Percentiles rank a stretch among this genome's conserved stretches.
Conservation (phyloP, 176 grass and related monocot species). For the Oryza longistaminata region DNA sequence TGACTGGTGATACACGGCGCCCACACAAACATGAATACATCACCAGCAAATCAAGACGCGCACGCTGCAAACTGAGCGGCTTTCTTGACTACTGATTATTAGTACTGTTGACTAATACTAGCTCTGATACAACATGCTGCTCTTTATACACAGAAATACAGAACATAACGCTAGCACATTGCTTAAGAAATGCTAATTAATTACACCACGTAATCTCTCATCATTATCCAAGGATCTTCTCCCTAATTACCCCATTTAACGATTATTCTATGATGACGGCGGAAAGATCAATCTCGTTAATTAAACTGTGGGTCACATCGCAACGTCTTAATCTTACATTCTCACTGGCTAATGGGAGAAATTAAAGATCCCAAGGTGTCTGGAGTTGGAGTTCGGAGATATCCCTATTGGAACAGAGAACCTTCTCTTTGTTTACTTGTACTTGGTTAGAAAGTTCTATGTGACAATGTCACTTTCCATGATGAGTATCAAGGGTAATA, state of each 20-base stretch:
- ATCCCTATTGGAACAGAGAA: too few species aligned
- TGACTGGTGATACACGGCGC: slow-evolving; percentile 16
- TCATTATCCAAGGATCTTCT: not conserved
- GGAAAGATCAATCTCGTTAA: not conserved
- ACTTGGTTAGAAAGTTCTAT: not conserved
- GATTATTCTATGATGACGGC: slow-evolving; percentile 23
- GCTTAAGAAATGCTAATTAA: not conserved
- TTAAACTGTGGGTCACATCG: not conserved
- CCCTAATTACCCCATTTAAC: not conserved
- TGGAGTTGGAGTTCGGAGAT: slow-evolving; percentile 4
- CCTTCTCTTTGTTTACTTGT: not conserved
- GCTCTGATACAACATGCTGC: not conserved
- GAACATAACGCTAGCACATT: not conserved
- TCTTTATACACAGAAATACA: not conserved
- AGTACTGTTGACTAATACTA: not conserved
- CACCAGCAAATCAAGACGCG: not conserved
- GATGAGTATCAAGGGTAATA: not conserved
- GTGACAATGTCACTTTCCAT: not conserved
- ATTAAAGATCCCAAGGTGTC: not conserved
- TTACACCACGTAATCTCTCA: not conserved
- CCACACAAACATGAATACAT: not conserved
- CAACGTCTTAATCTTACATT: not conserved
- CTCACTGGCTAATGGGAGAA: not conserved
- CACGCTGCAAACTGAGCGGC: not conserved
- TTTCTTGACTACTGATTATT: slow-evolving; percentile 7